A percentile compares a stretch with the other conserved stretches of the same genome.
Evolutionary conservation across 768 basidiomycete species (phyloP).

Genomic region (Dentipellis sp.): DNA sequence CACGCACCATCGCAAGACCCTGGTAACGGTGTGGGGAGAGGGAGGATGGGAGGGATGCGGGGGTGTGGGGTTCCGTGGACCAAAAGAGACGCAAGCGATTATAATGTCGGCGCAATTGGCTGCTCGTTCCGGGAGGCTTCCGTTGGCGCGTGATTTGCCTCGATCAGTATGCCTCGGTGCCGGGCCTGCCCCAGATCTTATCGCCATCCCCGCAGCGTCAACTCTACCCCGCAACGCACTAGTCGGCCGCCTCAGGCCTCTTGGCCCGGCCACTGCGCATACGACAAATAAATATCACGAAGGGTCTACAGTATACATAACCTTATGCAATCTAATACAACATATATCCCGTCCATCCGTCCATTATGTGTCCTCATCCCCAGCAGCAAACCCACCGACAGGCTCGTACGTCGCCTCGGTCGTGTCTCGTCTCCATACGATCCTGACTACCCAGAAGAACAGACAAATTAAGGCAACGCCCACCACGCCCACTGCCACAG

Average conservation of each 20-base stretch:
- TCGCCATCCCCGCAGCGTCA: background rate
- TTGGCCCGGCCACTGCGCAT: too few species aligned
- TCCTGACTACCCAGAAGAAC: conserved; percentile 67
- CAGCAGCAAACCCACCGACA: conserved; percentile 65
- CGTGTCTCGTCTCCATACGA: conserved; percentile 64
- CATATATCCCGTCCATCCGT: background rate
- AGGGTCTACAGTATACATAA: conserved; percentile 3
- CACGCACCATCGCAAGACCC: background rate
- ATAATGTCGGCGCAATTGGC: background rate
- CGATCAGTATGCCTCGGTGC: background rate
- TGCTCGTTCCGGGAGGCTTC: background rate
- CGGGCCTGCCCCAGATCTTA: background rate
- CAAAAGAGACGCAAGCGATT: background rate
- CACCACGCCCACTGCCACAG: conserved; percentile 47
- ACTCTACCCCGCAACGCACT: too few species aligned
- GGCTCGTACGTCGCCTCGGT: conserved; percentile 89
- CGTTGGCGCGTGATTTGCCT: background rate
- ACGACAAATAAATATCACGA: background rate
- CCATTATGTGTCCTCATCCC: conserved; percentile 35
- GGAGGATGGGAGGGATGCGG: background rate
- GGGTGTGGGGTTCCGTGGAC: background rate
- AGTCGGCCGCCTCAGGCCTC: too few species aligned
- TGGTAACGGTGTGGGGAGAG: background rate
- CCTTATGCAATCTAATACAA: conserved; percentile 3
- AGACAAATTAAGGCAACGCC: conserved; percentile 53